phyloP scores from a whole-genome alignment of 2,329 filamentous ascomycete species.

The Alternaria postmessia region DNA sequence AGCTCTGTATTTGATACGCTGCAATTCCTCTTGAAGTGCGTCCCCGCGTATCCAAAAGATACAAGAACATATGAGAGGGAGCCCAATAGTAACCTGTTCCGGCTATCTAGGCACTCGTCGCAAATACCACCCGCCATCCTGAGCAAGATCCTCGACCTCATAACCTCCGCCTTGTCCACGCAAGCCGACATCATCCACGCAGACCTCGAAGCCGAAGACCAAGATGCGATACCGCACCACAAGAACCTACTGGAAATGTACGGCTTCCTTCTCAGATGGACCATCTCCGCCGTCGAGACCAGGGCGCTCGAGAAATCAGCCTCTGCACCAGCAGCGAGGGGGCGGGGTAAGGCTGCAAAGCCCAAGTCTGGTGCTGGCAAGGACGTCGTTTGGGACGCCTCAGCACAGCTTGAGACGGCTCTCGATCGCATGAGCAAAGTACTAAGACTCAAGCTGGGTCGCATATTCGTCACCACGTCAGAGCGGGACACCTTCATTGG shows the following conservation, averaged over 20 bases:
- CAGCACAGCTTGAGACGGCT: slow-evolving; percentile 83
- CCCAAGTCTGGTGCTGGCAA: slow-evolving; percentile 66
- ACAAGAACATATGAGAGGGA: slow-evolving; percentile 44
- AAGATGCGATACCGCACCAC: slow-evolving; percentile 79
- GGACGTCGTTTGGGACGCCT: slow-evolving; percentile 87
- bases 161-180: slow-evolving; percentile 83
- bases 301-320: slow-evolving; percentile 91
- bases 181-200: slow-evolving; percentile 86
- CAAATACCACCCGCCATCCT: slow-evolving; percentile 81
- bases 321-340: slow-evolving; percentile 73
- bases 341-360: slow-evolving; percentile 77
- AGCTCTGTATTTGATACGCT: slow-evolving; percentile 86
- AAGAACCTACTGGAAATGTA: slow-evolving; percentile 93
- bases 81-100: slow-evolving; percentile 69
- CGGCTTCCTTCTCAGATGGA: slow-evolving; percentile 94
- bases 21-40: slow-evolving; percentile 96
- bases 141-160: slow-evolving; percentile 90
- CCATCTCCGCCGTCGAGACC: slow-evolving; percentile 89
- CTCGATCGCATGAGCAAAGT: slow-evolving; percentile 97
- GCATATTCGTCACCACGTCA: slow-evolving; percentile 94
- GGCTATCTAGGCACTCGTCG: slow-evolving; percentile 77
- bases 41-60: slow-evolving; percentile 60
- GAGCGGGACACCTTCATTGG: slow-evolving; percentile 95
- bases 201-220: slow-evolving; percentile 90
- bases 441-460: slow-evolving; percentile 87